Base-by-base conservation (phyloP, 345 rosid species). In the Laguncularia racemosa region DNA sequence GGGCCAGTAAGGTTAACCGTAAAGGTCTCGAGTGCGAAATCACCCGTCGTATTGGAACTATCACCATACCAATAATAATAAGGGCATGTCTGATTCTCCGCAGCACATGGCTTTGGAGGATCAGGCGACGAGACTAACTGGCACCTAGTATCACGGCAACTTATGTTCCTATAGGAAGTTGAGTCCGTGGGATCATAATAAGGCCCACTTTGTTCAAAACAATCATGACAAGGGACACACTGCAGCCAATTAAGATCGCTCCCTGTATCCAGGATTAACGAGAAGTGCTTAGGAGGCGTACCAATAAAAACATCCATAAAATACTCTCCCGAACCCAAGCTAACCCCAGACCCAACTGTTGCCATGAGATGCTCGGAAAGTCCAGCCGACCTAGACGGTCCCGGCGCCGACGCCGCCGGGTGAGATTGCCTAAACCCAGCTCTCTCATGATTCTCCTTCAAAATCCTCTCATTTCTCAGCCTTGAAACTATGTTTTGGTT, bases 201-300 rank as follows among this genome's bases (percentile, higher is more conserved):
- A 26, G 88, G 89, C 2, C 82, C 96, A 64, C 68, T 80, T 81
- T 93, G 97, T 58, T 79, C 81, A 73, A 93, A 93, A 73, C 99
- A 93, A 61, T 79, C 99, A 53, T 80, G 40, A 64, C 97, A 93
- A 63, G 99, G 97, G 4, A 82, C 73, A 38, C 91, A 86, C 44
- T 93, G 99, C 60, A 93, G 80, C 96, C 96, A 92, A 64, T 89
- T 92, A 50, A 92, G 80, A 74, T 92, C 96, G 70, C 96, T 92
- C 6, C 97, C 97, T 12, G 99, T 93, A 73, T 93, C 99, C 20
- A 93, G 91, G 53, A 93, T 93, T 67, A 93, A 79, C 56, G 93
- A 86, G 69, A 77, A 89, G 71, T 86, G 99, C 57, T 80, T 85
- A 14, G 96, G 90, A 52, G 99, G 99, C 2, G 88, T 81, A 60